Evolutionary conservation across 2,329 filamentous ascomycete genomes (phyloP).

Genomic region (Penicillium sp.): DNA sequence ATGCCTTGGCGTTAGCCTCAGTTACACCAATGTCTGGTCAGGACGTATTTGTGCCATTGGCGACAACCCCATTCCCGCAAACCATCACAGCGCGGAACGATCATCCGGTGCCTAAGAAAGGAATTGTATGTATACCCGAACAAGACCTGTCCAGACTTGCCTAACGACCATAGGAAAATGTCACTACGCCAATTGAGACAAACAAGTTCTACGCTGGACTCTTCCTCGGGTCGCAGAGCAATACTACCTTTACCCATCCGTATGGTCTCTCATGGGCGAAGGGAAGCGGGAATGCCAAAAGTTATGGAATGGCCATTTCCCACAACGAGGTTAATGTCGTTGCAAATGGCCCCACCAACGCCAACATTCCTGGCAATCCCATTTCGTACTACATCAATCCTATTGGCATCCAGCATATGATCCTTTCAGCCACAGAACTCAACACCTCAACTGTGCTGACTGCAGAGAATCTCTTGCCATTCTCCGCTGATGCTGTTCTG

Average conservation of each 20-base stretch:
- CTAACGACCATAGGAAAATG: conserved; percentile 28
- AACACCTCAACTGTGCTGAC: too few species aligned
- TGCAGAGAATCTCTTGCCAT: conserved; percentile 49
- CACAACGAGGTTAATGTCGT: conserved; percentile 62
- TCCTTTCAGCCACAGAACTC: conserved; percentile 70
- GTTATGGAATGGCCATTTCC: conserved; percentile 69
- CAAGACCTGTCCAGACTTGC: too few species aligned
- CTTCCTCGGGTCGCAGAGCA: conserved; percentile 63
- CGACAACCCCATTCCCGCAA: too few species aligned
- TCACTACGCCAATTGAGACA: conserved; percentile 34
- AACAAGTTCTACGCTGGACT: conserved; percentile 67
- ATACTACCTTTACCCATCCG: conserved; percentile 64
- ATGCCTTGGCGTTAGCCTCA: too few species aligned
- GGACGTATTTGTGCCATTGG: too few species aligned
- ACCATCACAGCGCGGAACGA: too few species aligned
- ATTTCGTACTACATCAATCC: conserved; percentile 70
- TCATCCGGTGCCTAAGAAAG: too few species aligned
- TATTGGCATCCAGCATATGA: conserved; percentile 68
- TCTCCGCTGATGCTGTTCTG: conserved; percentile 61
- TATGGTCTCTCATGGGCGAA: conserved; percentile 64
- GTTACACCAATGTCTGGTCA: too few species aligned
- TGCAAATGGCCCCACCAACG: conserved; percentile 53
- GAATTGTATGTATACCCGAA: too few species aligned
- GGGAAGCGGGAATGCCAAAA: conserved; percentile 53
- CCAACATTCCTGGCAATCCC: conserved; percentile 48